phyloP scores from a whole-genome alignment of 2,329 filamentous ascomycete species.

The Niveomyces coronatus region DNA sequence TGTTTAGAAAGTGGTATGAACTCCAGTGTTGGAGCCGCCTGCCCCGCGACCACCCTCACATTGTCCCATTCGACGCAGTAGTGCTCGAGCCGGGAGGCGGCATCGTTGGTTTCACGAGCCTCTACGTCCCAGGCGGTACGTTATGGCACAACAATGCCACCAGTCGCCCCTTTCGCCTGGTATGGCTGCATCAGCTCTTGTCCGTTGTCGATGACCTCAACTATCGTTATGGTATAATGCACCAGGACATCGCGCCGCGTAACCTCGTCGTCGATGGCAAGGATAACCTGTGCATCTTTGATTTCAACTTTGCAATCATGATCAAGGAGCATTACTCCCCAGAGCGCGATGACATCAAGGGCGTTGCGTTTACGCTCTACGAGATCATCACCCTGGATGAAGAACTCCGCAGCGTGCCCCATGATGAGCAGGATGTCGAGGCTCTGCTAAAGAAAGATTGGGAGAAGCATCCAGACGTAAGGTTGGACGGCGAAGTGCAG shows the following conservation, averaged over 20 bases:
- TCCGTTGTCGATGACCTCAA: constrained; percentile 28
- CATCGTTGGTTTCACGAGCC: constrained; percentile 25
- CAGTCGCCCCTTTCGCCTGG: constrained; percentile 23
- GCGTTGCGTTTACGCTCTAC: neutral
- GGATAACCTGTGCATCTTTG: constrained; percentile 25
- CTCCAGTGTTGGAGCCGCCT: constrained; percentile 24
- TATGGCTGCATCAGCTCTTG: constrained; percentile 27
- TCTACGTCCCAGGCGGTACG: constrained; percentile 22
- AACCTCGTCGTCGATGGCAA: constrained; percentile 26
- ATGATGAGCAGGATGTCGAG: constrained; percentile 16
- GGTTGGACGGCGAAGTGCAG: constrained; percentile 20
- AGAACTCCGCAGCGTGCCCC: constrained; percentile 14
- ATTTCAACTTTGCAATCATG: constrained; percentile 23
- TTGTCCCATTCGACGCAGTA: constrained; percentile 23
- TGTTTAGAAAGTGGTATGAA: constrained; percentile 21
- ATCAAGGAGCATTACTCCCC: constrained; percentile 13
- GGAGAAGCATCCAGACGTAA: constrained; percentile 21
- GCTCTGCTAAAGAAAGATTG: constrained; percentile 15
- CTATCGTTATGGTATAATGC: constrained; percentile 24
- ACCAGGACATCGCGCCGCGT: constrained; percentile 29
- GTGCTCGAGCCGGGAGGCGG: constrained; percentile 22
- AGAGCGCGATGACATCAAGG: neutral
- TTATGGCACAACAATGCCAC: constrained; percentile 17
- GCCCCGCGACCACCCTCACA: constrained; percentile 19
- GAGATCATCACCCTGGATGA: constrained; percentile 13